Evolutionary conservation across 2,329 filamentous ascomycete species (phyloP), one percentile per base, ranked within the genome.

Genomic region (Apiospora malaysiana): DNA sequence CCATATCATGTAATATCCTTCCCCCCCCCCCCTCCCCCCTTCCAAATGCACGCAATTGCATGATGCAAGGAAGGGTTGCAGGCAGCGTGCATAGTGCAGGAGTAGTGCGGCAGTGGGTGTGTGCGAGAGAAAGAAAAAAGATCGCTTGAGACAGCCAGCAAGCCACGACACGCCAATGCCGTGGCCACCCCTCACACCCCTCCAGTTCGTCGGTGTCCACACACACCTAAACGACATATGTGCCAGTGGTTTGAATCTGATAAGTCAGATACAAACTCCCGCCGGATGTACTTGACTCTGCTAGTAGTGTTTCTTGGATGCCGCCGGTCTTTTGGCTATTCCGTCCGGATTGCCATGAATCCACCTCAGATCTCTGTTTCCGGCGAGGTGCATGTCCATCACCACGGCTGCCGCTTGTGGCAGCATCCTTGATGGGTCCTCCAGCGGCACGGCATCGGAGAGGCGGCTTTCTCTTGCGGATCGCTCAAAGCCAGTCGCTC

Each of bases 41-140:
- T 16, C 56, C 18, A 8, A 63, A 63, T 63, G 56, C 56, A 63
- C 56, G 56, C 56, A 63, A 63, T 63, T 63, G 56, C 56, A 63
- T 63, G 32, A 63, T 63, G 56, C 56, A 63, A 63, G 56, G 27
- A 40, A 63, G 8, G 46, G 56, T 32, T n/a, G 56, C 56, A 63
- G 56, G 32, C 32, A 63, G 56, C 32, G 5, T 63, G 56, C 56
- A 63, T 25, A 23, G 25, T 40, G 56, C 27, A n/a, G 56, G 9
- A 63, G 56, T 63, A 63, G 56, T 63, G 56, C 32, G 32, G 32
- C 10, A 63, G 37, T 63, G 56, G 40, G 56, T 32, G 21, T 63
- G 32, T 63, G 56, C 18, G 56, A 40, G 18, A 40, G 32, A 18
- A 32, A 40, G 18, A 40, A 63, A 63, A 23, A 21, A 23, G 56